phyloP scores from a whole-genome alignment of 495 filamentous ascomycete species.

The Margaritispora aquatica region DNA sequence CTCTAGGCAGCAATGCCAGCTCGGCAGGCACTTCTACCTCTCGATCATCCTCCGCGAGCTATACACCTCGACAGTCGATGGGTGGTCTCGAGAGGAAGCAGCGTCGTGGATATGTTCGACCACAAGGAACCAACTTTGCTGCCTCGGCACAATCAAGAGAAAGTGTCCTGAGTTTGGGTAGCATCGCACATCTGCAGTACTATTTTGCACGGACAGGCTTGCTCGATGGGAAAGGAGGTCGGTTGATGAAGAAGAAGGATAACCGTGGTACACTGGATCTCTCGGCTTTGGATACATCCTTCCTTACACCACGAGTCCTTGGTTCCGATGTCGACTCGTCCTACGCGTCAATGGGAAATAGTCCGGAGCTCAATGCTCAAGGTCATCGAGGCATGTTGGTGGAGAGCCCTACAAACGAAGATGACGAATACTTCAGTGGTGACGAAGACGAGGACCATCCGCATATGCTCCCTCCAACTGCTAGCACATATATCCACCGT shows the following conservation, averaged over 20 bases:
- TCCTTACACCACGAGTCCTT: slow-evolving; percentile 31
- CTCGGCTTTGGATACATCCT: slow-evolving; percentile 37
- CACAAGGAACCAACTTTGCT: slow-evolving; percentile 85
- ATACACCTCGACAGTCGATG: slow-evolving; percentile 45
- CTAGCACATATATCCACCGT: slow-evolving; percentile 89
- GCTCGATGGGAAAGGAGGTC: slow-evolving; percentile 87
- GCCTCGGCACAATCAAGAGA: slow-evolving; percentile 83
- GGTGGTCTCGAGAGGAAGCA: slow-evolving; percentile 40
- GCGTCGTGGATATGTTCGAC: slow-evolving; percentile 81
- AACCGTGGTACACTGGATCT: slow-evolving; percentile 15
- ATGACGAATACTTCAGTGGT: slow-evolving; percentile 47
- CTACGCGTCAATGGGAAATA: slow-evolving; percentile 49
- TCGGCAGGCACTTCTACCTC: slow-evolving; percentile 20
- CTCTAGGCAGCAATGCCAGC: slow-evolving; percentile 23
- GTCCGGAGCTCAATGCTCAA: slow-evolving; percentile 41
- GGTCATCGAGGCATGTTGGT: slow-evolving; percentile 21
- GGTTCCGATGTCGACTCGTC: slow-evolving; percentile 45
- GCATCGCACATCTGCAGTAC: slow-evolving; percentile 95
- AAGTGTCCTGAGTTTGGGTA: slow-evolving; percentile 91
- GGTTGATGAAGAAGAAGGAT: slow-evolving; percentile 56
- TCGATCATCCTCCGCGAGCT: slow-evolving; percentile 37
- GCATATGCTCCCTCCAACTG: slow-evolving; percentile 89
- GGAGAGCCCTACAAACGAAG: slow-evolving; percentile 36
- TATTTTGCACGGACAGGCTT: slow-evolving; percentile 95
- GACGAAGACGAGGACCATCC: slow-evolving; percentile 56